phyloP scores from a whole-genome alignment of 148 eudicot genomes.

The Limonium bicolor region DNA sequence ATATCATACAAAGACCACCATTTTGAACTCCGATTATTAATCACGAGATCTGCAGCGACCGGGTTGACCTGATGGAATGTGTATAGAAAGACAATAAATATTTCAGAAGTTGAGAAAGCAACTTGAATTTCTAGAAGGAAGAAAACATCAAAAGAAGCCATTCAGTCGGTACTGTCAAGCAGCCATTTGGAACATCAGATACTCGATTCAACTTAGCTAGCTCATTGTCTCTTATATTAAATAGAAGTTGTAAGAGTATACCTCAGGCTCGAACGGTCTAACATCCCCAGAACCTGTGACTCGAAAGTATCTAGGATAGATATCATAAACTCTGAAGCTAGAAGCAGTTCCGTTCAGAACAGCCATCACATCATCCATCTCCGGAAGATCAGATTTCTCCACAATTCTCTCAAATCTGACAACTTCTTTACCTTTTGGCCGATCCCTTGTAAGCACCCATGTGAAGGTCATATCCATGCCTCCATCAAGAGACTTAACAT shows the following conservation, averaged over 20 bases:
- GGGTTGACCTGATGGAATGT: conserved; percentile 43
- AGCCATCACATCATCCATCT: conserved; percentile 36
- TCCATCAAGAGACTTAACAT: conserved; percentile 31
- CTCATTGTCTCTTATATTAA: no score
- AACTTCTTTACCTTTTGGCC: conserved; percentile 92
- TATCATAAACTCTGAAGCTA: conserved; percentile 51
- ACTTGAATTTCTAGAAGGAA: no score
- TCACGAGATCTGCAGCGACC: conserved; percentile 64
- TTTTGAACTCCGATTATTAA: conserved; percentile 36
- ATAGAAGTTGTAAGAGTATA: conserved; percentile 15
- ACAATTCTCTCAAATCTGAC: conserved; percentile 64
- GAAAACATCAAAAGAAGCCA: no score
- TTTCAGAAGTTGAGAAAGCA: no score
- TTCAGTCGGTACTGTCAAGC: no score
- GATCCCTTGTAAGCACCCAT: conserved; percentile 74
- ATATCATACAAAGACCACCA: conserved; percentile 96
- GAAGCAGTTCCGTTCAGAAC: conserved; percentile 62
- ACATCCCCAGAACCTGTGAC: conserved; percentile 98
- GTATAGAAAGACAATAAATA: no score
- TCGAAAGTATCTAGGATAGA: conserved; percentile 67
- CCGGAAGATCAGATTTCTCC: conserved; percentile 37
- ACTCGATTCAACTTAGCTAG: no score
- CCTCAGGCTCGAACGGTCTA: conserved; percentile 74
- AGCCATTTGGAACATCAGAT: no score
- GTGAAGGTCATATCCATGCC: conserved; percentile 50